Evolutionary conservation across 805 yeast genomes (phyloP).

Genomic region (Helenozyma baotianmanensis): DNA sequence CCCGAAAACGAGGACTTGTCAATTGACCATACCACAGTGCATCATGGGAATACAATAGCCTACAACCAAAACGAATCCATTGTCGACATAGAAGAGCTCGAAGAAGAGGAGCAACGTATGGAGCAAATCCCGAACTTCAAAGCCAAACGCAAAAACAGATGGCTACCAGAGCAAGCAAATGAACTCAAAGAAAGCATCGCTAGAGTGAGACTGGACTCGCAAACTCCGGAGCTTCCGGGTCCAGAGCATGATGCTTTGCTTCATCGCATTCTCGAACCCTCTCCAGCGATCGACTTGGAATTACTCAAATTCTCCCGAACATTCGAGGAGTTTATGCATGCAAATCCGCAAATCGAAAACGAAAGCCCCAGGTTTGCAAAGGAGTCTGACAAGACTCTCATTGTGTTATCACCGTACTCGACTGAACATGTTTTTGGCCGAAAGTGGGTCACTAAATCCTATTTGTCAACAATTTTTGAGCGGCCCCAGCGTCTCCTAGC

Average conservation of each 20-base stretch:
- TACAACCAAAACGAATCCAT: conserved; percentile 29
- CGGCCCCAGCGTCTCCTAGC: conserved; percentile 78
- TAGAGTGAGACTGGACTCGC: not conserved
- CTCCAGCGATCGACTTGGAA: conserved; percentile 32
- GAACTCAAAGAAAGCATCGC: conserved; percentile 7
- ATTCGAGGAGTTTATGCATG: conserved; percentile 38
- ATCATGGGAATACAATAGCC: conserved; percentile 21
- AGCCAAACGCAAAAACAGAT: conserved; percentile 26
- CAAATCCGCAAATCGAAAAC: conserved; percentile 38
- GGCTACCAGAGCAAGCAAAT: conserved; percentile 23
- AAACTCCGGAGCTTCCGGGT: conserved; percentile 3
- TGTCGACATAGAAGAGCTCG: conserved; percentile 31
- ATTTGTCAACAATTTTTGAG: conserved; percentile 68
- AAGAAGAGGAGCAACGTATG: conserved; percentile 30
- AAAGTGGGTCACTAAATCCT: conserved; percentile 68
- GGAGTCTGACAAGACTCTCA: conserved; percentile 46
- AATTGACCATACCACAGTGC: conserved; percentile 36
- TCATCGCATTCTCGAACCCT: conserved; percentile 23
- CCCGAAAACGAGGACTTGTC: conserved; percentile 32
- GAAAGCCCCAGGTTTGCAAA: conserved; percentile 35
- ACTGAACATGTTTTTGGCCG: conserved; percentile 71
- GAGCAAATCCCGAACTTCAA: conserved; percentile 36
- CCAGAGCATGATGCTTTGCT: conserved; percentile 4
- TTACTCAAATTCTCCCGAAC: conserved; percentile 35
- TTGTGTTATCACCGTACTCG: conserved; percentile 66